A percentile compares a stretch with the other conserved stretches of the same genome.
Conservation (phyloP, 345 rosid genomes). For the Sisymbrium irio region DNA sequence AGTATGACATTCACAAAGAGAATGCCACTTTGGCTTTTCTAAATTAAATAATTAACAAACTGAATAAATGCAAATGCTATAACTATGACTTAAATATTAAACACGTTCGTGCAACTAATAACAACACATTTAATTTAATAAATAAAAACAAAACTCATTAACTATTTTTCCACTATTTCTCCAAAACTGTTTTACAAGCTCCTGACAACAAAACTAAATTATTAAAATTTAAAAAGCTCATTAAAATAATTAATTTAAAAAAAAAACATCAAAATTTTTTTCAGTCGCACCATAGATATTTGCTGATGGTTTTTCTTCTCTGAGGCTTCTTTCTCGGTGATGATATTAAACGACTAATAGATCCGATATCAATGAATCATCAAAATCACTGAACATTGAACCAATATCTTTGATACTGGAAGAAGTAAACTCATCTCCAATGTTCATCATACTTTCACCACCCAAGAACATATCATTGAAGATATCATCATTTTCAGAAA, state of each 20-base stretch:
- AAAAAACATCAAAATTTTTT: conserved; percentile 36
- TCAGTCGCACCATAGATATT: conserved; percentile 24
- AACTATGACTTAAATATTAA: conserved; percentile 1
- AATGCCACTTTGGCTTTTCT: conserved; percentile 54
- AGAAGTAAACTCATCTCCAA: conserved; percentile 26
- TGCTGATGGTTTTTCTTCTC: conserved; percentile 5
- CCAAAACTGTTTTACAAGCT: conserved; percentile 39
- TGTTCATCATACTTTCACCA: conserved; percentile 33
- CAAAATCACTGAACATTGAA: conserved; percentile 60
- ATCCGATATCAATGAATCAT: conserved; percentile 61
- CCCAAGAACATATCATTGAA: conserved; percentile 43
- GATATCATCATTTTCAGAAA: conserved; percentile 40
- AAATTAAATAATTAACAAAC: not conserved
- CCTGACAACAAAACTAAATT: conserved; percentile 31
- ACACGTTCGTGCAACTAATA: conserved; percentile 37
- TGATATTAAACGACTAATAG: conserved; percentile 45
- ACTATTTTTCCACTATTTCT: conserved; percentile 30
- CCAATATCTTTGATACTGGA: conserved; percentile 42
- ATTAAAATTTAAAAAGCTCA: conserved; percentile 22
- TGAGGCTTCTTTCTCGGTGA: conserved; percentile 1
- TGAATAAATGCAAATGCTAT: not conserved
- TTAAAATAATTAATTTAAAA: not conserved
- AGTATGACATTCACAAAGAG: conserved; percentile 40
- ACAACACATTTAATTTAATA: conserved; percentile 1
- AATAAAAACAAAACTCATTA: not conserved